phyloP scores from a whole-genome alignment of 768 basidiomycete species.

The Mycena rosella region DNA sequence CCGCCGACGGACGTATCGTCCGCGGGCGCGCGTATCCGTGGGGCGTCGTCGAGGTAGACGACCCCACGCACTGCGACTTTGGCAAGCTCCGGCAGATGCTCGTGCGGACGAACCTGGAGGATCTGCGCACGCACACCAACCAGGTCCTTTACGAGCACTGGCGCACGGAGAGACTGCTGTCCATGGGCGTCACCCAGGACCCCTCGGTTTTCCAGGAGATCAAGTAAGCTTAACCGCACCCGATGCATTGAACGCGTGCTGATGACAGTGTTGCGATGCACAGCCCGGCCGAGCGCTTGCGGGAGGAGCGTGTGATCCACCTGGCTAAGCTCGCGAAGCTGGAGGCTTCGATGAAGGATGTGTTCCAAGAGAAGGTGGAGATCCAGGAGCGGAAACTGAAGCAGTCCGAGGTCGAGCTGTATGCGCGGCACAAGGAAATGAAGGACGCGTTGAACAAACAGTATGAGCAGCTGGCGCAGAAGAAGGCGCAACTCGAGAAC shows the following conservation, averaged over 20 bases:
- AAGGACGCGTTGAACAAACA: conserved; percentile 99
- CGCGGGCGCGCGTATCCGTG: conserved; percentile 97
- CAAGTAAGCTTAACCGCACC: conserved; percentile 73
- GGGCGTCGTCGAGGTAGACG: conserved; percentile 99
- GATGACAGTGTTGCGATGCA: conserved; percentile 35
- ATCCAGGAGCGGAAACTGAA: conserved; percentile 99
- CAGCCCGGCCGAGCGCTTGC: conserved; percentile 95
- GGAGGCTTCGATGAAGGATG: conserved; percentile 99
- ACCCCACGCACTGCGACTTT: conserved; percentile 99
- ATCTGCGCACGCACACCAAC: conserved; percentile 96
- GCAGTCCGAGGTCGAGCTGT: conserved; percentile 98
- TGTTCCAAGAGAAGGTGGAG: conserved; percentile 99
- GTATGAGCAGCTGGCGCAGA: conserved; percentile 92
- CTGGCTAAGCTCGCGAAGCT: conserved; percentile 98
- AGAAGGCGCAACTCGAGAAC: conserved; percentile 83
- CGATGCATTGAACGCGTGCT: conserved; percentile 7
- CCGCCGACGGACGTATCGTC: conserved; percentile 90
- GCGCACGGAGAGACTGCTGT: conserved; percentile 93
- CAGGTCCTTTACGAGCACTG: conserved; percentile 97
- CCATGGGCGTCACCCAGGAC: conserved; percentile 98
- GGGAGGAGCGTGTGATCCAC: conserved; percentile 95
- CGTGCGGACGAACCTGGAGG: conserved; percentile 99
- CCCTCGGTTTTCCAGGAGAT: conserved; percentile 98
- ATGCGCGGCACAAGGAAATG: conserved; percentile 99
- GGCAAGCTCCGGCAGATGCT: conserved; percentile 99